Evolutionary conservation across 768 basidiomycete genomes (phyloP).

Genomic region (Gymnopilus dilepis): DNA sequence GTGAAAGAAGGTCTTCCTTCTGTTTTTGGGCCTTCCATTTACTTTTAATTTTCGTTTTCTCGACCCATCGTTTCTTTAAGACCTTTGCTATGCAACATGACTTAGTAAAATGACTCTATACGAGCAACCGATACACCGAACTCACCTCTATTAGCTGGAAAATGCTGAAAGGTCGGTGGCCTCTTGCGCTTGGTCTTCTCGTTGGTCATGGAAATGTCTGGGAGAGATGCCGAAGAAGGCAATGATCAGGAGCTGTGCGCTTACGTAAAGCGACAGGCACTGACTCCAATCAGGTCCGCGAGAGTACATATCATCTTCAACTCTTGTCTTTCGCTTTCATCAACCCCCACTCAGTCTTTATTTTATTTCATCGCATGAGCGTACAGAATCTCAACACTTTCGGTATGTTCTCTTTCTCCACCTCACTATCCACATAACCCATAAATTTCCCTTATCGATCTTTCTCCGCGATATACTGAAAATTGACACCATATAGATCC

Average conservation of each 20-base stretch:
- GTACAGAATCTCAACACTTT: conserved; percentile 88
- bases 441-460: conserved; percentile 26
- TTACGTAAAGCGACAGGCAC: conserved; percentile 30
- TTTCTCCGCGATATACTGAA: conserved; percentile 2
- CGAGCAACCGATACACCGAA: background rate
- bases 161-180: conserved; percentile 75
- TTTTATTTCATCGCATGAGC: conserved; percentile 82
- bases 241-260: conserved; percentile 25
- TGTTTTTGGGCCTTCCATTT: conserved; percentile 80
- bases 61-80: conserved; percentile 82
- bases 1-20: conserved; percentile 37
- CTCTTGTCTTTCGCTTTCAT: conserved; percentile 32
- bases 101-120: background rate
- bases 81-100: conserved; percentile 62
- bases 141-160: conserved; percentile 67
- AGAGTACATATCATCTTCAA: conserved; percentile 19
- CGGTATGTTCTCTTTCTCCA: conserved; percentile 53
- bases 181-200: conserved; percentile 51
- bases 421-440: background rate
- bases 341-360: conserved; percentile 51
- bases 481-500: conserved; percentile 64
- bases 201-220: conserved; percentile 24
- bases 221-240: conserved; percentile 13
- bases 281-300: conserved; percentile 22
- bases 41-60: conserved; percentile 75